Evolutionary conservation across 345 rosid genomes (phyloP).

Genomic region (Noccaea caerulescens): DNA sequence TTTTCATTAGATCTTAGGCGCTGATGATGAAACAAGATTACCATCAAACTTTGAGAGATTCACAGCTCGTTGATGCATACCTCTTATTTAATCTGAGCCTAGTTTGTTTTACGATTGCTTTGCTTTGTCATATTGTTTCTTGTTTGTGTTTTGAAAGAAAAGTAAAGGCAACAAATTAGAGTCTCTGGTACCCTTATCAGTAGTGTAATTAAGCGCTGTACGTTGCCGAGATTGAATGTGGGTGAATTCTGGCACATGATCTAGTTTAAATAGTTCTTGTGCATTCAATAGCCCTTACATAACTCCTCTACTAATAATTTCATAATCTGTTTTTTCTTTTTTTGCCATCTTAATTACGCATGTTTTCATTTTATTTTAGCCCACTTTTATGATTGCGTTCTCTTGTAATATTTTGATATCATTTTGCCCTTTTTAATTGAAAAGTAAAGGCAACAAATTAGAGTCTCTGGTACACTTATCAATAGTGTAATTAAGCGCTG

Average conservation of each 20-base stretch:
- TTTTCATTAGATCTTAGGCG: slow-evolving; percentile 27
- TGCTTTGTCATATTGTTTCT: background rate
- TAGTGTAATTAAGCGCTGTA: slow-evolving; percentile 71
- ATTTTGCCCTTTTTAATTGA: too few relatives aligned
- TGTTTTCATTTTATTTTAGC: too few relatives aligned
- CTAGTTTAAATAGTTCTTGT: slow-evolving; percentile 24
- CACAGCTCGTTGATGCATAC: slow-evolving; percentile 49
- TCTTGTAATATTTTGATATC: too few relatives aligned
- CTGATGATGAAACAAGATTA: slow-evolving; percentile 50
- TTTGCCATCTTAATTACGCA: too few relatives aligned
- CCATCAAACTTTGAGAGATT: slow-evolving; percentile 66
- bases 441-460: slow-evolving; percentile 35
- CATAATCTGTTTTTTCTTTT: background rate
- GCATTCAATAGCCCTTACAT: slow-evolving; percentile 60
- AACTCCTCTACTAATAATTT: background rate
- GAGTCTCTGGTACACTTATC: slow-evolving; percentile 38
- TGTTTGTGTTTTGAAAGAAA: background rate
- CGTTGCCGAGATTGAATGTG: slow-evolving; percentile 60
- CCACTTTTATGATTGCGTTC: too few relatives aligned
- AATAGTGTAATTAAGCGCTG: slow-evolving; percentile 39
- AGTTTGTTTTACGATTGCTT: background rate
- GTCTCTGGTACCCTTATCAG: slow-evolving; percentile 62
- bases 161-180: slow-evolving; percentile 69
- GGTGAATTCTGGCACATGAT: slow-evolving; percentile 56
- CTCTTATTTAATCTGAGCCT: slow-evolving; percentile 44